Evolutionary conservation across 192 early-diverging fungal species (phyloP).

Genomic region (Backusella macrospora): DNA sequence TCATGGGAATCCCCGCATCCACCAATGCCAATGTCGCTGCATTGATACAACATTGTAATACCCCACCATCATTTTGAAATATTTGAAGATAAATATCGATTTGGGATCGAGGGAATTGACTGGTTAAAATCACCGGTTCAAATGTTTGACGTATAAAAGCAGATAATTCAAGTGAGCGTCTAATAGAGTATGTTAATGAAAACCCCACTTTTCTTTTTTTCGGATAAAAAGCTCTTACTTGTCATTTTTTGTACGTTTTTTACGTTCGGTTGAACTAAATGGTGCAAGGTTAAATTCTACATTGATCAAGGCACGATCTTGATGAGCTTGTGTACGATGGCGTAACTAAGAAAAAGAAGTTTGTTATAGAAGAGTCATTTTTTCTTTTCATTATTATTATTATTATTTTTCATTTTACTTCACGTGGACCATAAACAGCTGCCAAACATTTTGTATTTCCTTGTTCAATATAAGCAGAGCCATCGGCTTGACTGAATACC

Average conservation of each 20-base stretch:
- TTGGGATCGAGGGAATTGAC: conserved; percentile 83
- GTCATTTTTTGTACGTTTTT: conserved; percentile 83
- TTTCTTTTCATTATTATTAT: too few relatives aligned
- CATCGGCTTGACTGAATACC: conserved; percentile 84
- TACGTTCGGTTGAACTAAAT: conserved; percentile 89
- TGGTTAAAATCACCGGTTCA: conserved; percentile 80
- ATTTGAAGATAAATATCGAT: conserved; percentile 93
- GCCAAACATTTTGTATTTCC: conserved; percentile 95
- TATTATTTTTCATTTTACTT: too few relatives aligned
- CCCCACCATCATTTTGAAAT: conserved; percentile 90
- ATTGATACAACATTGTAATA: conserved; percentile 78
- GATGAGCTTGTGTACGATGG: conserved; percentile 52
- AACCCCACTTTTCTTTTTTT: neutral
- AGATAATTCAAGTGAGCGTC: conserved; percentile 83
- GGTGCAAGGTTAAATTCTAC: conserved; percentile 92
- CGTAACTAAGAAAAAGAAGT: conserved; percentile 48
- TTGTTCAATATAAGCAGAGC: conserved; percentile 92
- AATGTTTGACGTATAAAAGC: conserved; percentile 88
- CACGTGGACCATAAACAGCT: conserved; percentile 91
- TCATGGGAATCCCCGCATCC: conserved; percentile 82
- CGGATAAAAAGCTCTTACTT: conserved; percentile 51
- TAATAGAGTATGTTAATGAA: conserved; percentile 31
- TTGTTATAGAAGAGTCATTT: too few relatives aligned
- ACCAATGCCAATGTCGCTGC: conserved; percentile 82
- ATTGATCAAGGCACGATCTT: conserved; percentile 79